Evolutionary conservation across 2,329 filamentous ascomycete species (phyloP).

Genomic region (Colletotrichum sansevieriae): DNA sequence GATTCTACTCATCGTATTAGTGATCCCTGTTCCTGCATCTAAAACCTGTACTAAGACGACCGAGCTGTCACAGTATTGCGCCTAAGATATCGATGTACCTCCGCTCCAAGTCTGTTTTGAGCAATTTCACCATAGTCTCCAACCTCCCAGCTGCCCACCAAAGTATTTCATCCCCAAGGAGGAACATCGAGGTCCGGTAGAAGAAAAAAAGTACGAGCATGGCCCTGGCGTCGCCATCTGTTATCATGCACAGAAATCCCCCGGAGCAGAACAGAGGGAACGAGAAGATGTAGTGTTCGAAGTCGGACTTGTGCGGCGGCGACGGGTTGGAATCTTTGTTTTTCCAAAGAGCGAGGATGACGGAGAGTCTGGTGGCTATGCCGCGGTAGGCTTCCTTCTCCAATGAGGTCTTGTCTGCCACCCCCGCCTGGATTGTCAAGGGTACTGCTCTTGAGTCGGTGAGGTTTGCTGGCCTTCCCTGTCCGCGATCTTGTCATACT

Average conservation of each 20-base stretch:
- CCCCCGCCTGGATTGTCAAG: not conserved
- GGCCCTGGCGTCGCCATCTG: slow-evolving; percentile 45
- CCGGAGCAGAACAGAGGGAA: slow-evolving; percentile 49
- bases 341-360: slow-evolving; percentile 39
- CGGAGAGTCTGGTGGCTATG: slow-evolving; percentile 40
- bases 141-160: slow-evolving; percentile 48
- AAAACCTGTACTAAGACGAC: not conserved
- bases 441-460: too few species aligned
- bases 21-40: too few species aligned
- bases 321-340: slow-evolving; percentile 7
- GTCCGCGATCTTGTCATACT: slow-evolving; percentile 43
- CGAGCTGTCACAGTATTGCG: not conserved
- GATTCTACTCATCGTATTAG: too few species aligned
- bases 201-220: slow-evolving; percentile 47
- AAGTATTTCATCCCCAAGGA: slow-evolving; percentile 41
- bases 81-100: not conserved
- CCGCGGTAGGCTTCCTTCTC: slow-evolving; percentile 43
- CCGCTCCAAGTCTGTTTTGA: slow-evolving; percentile 7
- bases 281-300: slow-evolving; percentile 47
- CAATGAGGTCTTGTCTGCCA: not conserved
- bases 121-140: slow-evolving; percentile 41
- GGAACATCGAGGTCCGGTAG: slow-evolving; percentile 44
- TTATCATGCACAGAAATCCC: slow-evolving; percentile 44
- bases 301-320: slow-evolving; percentile 33
- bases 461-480: not conserved